phyloP scores from a whole-genome alignment of 208 protist genomes.

The Acanthamoeba divionensis region DNA sequence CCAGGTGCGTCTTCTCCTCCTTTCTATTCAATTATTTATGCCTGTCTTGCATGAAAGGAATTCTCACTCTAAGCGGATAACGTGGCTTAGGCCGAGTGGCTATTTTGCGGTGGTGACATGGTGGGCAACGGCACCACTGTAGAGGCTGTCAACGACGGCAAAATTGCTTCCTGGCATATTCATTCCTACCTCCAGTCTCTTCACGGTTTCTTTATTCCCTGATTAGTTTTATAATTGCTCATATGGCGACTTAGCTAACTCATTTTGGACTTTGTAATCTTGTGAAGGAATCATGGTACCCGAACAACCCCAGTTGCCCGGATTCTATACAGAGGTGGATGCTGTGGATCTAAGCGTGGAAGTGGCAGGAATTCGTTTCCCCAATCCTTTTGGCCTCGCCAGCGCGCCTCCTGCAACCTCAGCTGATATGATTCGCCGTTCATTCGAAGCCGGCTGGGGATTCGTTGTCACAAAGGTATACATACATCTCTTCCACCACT shows the following conservation, averaged over 20 bases:
- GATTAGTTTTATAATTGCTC: neutral
- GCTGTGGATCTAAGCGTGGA: constrained; percentile 83
- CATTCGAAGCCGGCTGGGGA: constrained; percentile 86
- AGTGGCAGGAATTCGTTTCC: constrained; percentile 84
- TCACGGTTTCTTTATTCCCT: constrained; percentile 62
- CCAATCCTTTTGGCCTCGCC: constrained; percentile 90
- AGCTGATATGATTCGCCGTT: constrained; percentile 75
- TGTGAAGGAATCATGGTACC: constrained; percentile 49
- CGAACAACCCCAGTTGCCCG: constrained; percentile 75
- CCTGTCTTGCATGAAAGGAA: neutral
- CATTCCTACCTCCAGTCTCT: constrained; percentile 81
- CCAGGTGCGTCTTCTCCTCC: neutral
- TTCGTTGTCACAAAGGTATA: constrained; percentile 86
- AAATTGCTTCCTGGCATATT: constrained; percentile 85
- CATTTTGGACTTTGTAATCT: too few species aligned
- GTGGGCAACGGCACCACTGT: constrained; percentile 80
- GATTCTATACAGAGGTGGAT: constrained; percentile 84
- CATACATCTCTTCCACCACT: too few species aligned
- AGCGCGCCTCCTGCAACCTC: constrained; percentile 81
- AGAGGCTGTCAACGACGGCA: constrained; percentile 90
- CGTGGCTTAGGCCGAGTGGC: constrained; percentile 13
- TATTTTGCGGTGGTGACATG: constrained; percentile 86
- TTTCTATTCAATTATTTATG: neutral
- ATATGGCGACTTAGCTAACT: too few species aligned
- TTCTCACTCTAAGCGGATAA: too few species aligned